These are phyloP conservation scores for Aspergillus candidus DNA, from an alignment of 2,329 filamentous ascomycete genomes.

Conservation along the genomic window DNA sequence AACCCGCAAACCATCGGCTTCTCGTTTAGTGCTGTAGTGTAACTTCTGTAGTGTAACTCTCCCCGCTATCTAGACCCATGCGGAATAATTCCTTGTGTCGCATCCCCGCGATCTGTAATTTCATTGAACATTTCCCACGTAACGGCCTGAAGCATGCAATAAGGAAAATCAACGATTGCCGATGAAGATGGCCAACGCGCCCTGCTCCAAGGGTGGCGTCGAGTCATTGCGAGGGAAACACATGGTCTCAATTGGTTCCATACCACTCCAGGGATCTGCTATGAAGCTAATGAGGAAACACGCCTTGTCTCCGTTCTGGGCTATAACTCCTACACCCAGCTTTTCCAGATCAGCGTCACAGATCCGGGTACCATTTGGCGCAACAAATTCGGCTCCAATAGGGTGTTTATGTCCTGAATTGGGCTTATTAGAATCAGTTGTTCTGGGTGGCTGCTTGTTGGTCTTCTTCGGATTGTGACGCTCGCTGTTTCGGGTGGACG, in stretches of 20 bases:
- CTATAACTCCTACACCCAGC: conserved; percentile 13
- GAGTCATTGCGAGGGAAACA: not conserved
- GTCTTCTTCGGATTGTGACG: too few relatives aligned
- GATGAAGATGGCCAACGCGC: too few relatives aligned
- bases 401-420: not conserved
- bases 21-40: too few relatives aligned
- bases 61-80: too few relatives aligned
- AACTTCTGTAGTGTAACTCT: too few relatives aligned
- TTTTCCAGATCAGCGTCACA: conserved; percentile 9
- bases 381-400: conserved; percentile 10
- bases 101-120: too few relatives aligned
- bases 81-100: too few relatives aligned
- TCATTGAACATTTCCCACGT: too few relatives aligned
- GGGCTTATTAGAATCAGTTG: not conserved
- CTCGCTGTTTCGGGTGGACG: too few relatives aligned
- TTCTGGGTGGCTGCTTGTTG: not conserved
- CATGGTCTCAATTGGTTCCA: conserved; percentile 6
- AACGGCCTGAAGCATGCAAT: too few relatives aligned
- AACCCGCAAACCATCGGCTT: too few relatives aligned
- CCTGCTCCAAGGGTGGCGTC: not conserved
- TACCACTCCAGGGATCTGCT: conserved; percentile 15
- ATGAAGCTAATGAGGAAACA: conserved; percentile 18
- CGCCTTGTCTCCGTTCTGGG: conserved; percentile 1
- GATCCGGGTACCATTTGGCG: conserved; percentile 20
- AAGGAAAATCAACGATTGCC: too few relatives aligned